Conservation (phyloP, 331 rosid species). For the Cydonia oblonga region DNA sequence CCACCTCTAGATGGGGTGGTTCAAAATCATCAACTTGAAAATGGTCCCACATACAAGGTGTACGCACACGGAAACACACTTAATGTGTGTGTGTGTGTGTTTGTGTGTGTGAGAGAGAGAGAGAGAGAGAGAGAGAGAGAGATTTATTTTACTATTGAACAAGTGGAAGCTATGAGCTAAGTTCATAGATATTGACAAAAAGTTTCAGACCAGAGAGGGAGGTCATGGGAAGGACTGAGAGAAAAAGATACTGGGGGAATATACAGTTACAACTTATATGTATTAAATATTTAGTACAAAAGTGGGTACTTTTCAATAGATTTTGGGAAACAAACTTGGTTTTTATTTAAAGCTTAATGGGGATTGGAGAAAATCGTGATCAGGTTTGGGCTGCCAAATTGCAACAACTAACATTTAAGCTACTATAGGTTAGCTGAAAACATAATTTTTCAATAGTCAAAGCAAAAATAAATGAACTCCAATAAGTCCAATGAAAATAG, state of each 20-base stretch:
- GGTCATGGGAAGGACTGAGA: not conserved
- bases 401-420: not conserved
- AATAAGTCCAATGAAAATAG: not conserved
- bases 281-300: not conserved
- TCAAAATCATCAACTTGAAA: not conserved
- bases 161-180: not conserved
- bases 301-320: not conserved
- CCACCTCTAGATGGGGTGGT: not conserved
- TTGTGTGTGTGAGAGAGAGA: too few species aligned
- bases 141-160: not conserved
- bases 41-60: not conserved
- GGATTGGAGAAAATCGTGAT: not conserved
- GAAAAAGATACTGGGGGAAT: not conserved
- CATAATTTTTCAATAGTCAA: not conserved
- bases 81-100: rapidly evolving
- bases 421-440: not conserved
- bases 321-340: not conserved
- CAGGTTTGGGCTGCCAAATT: not conserved
- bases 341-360: not conserved
- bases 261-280: too few species aligned
- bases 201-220: not conserved
- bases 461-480: not conserved
- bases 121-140: too few species aligned
- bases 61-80: too few species aligned
- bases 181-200: not conserved